These are phyloP conservation scores for Neonectria magnoliae DNA, from an alignment of 2,329 filamentous ascomycete species.

Conservation along the genomic window DNA sequence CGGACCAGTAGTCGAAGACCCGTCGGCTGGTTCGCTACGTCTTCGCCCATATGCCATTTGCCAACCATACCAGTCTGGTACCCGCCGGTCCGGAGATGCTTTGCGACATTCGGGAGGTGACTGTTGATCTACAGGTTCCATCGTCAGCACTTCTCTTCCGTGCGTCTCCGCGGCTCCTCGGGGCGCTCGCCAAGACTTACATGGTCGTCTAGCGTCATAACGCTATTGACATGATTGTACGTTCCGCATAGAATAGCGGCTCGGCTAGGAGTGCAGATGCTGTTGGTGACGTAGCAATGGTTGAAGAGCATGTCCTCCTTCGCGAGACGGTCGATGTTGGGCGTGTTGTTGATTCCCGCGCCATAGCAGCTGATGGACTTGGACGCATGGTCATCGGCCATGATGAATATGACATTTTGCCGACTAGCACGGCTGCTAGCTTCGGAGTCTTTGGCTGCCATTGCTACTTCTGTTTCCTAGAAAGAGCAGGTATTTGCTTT, in stretches of 20 bases:
- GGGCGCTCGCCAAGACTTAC: conserved; percentile 12
- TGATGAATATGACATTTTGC: conserved; percentile 57
- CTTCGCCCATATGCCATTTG: conserved; percentile 65
- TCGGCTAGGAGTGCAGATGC: conserved; percentile 62
- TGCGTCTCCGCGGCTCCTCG: neutral
- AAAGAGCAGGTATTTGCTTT: neutral
- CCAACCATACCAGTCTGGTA: conserved; percentile 64
- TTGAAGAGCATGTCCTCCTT: conserved; percentile 61
- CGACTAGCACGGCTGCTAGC: conserved; percentile 7
- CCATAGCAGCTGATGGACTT: conserved; percentile 61
- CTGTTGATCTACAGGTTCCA: conserved; percentile 55
- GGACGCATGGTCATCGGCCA: conserved; percentile 64
- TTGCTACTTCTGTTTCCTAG: conserved; percentile 1
- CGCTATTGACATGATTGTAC: conserved; percentile 63
- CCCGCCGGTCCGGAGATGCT: conserved; percentile 56
- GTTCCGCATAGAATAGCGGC: conserved; percentile 61
- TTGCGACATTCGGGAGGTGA: conserved; percentile 61
- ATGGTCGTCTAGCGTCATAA: conserved; percentile 58
- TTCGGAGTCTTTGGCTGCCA: conserved; percentile 8
- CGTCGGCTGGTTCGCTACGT: conserved; percentile 54
- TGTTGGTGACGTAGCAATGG: conserved; percentile 65
- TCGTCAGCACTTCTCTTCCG: neutral
- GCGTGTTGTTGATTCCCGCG: conserved; percentile 61
- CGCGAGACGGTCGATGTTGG: conserved; percentile 61
- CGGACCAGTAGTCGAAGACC: conserved; percentile 64